Base-by-base conservation (phyloP, 2,329 filamentous ascomycete genomes). In the Ceratocystis cacaofunesta region DNA sequence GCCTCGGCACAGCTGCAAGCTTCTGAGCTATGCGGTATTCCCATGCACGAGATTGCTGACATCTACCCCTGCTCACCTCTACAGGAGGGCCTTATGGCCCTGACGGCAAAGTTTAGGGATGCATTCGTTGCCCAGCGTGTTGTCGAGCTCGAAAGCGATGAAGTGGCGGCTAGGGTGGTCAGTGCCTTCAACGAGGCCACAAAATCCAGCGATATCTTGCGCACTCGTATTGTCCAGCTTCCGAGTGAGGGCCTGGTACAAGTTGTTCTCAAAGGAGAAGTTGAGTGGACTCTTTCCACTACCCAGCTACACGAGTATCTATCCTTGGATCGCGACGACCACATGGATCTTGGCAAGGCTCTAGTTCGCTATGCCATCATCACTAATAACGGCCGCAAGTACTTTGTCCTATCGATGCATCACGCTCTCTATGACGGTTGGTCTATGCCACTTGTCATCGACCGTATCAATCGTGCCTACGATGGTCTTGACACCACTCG, bases 351-450 rank as follows among this genome's bases (percentile, higher is more conserved):
- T 0, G 78, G 78, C 6, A 77, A 72, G 64, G 74, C 78, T 2
- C 73, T 82, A 7, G 75, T 78, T 2, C 76, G 78, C 7, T 81
- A 78, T 63, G 78, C 76, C 3, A 70, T 81, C 15, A 72, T 80
- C 12, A 65, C 72, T 2, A 72, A 75, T 41, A 71, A 70, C 3
- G 72, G 70, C 44, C 74, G 72, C 58, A 70, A 72, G 17, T 73
- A 76, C 68, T 80, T 83, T 68, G 77, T 83, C n/a, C 72, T 80
- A 68, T 80, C 79, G 0, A 78, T 82, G 73, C 81, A 84, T 68
- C 81, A 84, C 68, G 79, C 77, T 3, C 70, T 83, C 0, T 84
- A 84, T 67, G 81, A 84, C 63, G 81, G 81, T 28, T 83, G 81
- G 80, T 78, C 77, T 0, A 79, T 82, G 77, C 78, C 78, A 3